Evolutionary conservation across 139 green algal genomes (phyloP).

Genomic region (Desmodesmus armatus): DNA sequence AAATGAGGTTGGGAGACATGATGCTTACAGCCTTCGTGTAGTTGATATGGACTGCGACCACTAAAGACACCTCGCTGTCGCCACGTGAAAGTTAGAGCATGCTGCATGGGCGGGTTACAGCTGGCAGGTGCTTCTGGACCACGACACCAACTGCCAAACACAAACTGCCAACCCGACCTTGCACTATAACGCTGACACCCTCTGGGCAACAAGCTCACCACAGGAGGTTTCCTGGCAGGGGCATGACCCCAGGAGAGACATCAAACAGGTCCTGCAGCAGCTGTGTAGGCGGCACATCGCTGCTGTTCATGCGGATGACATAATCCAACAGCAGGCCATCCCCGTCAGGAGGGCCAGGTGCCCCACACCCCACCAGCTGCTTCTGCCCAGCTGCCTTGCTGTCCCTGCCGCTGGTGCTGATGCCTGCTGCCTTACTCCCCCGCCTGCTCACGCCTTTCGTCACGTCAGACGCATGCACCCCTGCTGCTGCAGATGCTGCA

Average conservation of each 20-base stretch:
- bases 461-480: too few species aligned
- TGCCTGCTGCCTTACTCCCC: background rate
- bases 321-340: constrained; percentile 41
- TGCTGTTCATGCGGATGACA: constrained; percentile 79
- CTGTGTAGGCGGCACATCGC: constrained; percentile 68
- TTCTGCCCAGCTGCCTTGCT: background rate
- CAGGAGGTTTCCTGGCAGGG: constrained; percentile 52
- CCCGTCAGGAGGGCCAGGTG: background rate
- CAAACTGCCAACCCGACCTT: too few species aligned
- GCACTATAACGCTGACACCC: too few species aligned
- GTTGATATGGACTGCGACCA: too few species aligned
- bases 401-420: background rate
- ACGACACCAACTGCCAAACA: too few species aligned
- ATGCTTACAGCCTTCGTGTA: too few species aligned
- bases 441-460: background rate
- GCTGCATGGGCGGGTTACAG: background rate
- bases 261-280: constrained; percentile 77
- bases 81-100: too few species aligned
- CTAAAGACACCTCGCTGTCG: too few species aligned
- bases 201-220: constrained; percentile 1
- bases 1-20: too few species aligned
- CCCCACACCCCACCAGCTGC: constrained; percentile 1
- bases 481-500: background rate
- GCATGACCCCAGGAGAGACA: constrained; percentile 58
- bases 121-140: background rate